Evolutionary conservation across 495 filamentous ascomycete genomes (phyloP).

Genomic region (Barbatosphaeria neglecta): DNA sequence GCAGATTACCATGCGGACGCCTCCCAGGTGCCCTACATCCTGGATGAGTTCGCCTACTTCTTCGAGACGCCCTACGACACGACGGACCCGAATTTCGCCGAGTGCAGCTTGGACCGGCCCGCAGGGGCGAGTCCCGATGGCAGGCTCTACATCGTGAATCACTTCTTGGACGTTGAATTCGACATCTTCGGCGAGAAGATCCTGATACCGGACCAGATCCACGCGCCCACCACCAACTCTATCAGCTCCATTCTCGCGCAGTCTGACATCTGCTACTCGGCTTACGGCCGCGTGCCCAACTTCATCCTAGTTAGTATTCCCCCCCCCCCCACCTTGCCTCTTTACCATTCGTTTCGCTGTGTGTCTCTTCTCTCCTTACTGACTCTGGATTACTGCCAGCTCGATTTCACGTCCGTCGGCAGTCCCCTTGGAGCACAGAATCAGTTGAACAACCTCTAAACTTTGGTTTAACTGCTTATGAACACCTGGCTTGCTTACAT

Average conservation of each 20-base stretch:
- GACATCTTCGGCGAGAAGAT: slow-evolving; percentile 38
- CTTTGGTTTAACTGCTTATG: neutral
- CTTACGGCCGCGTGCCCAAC: slow-evolving; percentile 58
- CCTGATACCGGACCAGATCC: slow-evolving; percentile 37
- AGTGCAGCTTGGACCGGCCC: slow-evolving; percentile 50
- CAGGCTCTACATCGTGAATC: slow-evolving; percentile 74
- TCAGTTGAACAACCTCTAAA: neutral
- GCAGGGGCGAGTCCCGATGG: slow-evolving; percentile 32
- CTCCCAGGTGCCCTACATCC: slow-evolving; percentile 52
- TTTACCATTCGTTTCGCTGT: neutral
- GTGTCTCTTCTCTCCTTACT: slow-evolving; percentile 12
- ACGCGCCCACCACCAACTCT: slow-evolving; percentile 55
- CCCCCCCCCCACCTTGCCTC: neutral
- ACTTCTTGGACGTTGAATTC: slow-evolving; percentile 54
- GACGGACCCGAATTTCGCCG: slow-evolving; percentile 41
- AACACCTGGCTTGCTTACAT: too few species aligned
- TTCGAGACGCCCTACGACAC: slow-evolving; percentile 61
- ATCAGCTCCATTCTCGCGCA: slow-evolving; percentile 53
- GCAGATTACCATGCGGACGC: slow-evolving; percentile 67
- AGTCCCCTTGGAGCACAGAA: neutral
- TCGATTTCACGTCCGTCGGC: slow-evolving; percentile 1
- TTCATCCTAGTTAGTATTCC: slow-evolving; percentile 64
- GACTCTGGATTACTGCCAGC: neutral
- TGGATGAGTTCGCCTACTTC: slow-evolving; percentile 56
- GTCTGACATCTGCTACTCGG: slow-evolving; percentile 48